A percentile compares a stretch with the other conserved stretches of the same genome.
Conservation (phyloP, 257 asterid species). For the Solanum okadae region DNA sequence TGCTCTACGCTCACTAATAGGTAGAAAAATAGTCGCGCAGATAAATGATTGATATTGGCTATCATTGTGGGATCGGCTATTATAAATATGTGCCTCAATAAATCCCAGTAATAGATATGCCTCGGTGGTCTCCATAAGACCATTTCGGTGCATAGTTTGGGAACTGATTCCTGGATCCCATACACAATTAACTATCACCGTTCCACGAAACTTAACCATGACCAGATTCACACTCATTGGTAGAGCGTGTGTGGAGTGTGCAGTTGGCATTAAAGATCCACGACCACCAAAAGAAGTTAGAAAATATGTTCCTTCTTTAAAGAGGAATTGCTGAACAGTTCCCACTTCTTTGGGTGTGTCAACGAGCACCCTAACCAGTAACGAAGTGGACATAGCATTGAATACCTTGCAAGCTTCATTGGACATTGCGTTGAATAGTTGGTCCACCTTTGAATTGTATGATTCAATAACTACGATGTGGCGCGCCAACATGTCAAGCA, state of each 20-base stretch:
- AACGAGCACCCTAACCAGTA: background rate
- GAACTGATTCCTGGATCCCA: background rate
- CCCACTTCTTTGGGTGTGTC: background rate
- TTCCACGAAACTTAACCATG: background rate
- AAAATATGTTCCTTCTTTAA: background rate
- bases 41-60: background rate
- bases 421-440: background rate
- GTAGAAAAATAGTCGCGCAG: background rate
- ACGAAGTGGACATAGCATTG: background rate
- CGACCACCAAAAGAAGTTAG: background rate
- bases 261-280: background rate
- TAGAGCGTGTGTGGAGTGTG: background rate
- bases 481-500: background rate
- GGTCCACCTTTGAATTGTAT: background rate
- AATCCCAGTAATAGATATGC: no score
- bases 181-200: background rate
- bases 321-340: background rate
- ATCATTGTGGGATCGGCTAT: background rate
- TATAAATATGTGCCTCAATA: no score
- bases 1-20: background rate
- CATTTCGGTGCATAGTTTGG: background rate
- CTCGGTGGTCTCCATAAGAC: no score
- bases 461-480: background rate
- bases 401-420: background rate
- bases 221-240: background rate